Percentiles rank a stretch among this genome's conserved stretches.
Evolutionary conservation across 2,329 filamentous ascomycete genomes (phyloP).

Genomic region (Westerdykella sp.): DNA sequence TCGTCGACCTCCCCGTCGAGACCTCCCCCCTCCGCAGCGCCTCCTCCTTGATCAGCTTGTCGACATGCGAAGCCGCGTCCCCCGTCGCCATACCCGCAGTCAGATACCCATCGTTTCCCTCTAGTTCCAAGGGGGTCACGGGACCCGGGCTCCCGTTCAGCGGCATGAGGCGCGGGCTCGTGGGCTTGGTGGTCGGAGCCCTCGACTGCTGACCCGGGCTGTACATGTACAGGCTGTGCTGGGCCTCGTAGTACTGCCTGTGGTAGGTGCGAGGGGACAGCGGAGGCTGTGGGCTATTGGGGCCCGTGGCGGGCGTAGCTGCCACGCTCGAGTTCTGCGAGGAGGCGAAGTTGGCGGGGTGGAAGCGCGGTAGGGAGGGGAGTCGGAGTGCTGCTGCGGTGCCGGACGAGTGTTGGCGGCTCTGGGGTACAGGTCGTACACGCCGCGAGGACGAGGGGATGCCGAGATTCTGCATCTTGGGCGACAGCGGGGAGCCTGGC

Average conservation of each 20-base stretch:
- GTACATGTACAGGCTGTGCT: conserved; percentile 45
- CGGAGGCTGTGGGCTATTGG: conserved; percentile 39
- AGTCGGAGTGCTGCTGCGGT: conserved; percentile 39
- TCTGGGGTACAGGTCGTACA: conserved; percentile 23
- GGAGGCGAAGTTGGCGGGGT: conserved; percentile 47
- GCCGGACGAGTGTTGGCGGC: conserved; percentile 32
- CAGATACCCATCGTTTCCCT: conserved; percentile 42
- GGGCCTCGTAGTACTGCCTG: conserved; percentile 44
- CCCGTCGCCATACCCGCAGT: conserved; percentile 38
- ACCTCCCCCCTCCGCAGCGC: conserved; percentile 33
- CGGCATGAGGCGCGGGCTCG: conserved; percentile 45
- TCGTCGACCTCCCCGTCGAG: conserved; percentile 23
- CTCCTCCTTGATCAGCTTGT: conserved; percentile 44
- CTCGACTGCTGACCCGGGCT: conserved; percentile 21
- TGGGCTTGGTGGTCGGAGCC: conserved; percentile 33
- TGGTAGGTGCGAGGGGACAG: conserved; percentile 40
- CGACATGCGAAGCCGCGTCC: conserved; percentile 39
- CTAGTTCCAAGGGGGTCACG: conserved; percentile 49
- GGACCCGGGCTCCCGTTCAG: conserved; percentile 46
- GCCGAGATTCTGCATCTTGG: conserved; percentile 31
- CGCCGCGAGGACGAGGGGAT: conserved; percentile 32
- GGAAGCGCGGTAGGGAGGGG: conserved; percentile 47
- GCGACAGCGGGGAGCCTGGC: conserved; percentile 30
- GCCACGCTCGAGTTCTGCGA: conserved; percentile 35
- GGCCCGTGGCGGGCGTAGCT: conserved; percentile 33